Conservation (phyloP, 106 monocot genomes). For the Dendrobium chrysotoxum region DNA sequence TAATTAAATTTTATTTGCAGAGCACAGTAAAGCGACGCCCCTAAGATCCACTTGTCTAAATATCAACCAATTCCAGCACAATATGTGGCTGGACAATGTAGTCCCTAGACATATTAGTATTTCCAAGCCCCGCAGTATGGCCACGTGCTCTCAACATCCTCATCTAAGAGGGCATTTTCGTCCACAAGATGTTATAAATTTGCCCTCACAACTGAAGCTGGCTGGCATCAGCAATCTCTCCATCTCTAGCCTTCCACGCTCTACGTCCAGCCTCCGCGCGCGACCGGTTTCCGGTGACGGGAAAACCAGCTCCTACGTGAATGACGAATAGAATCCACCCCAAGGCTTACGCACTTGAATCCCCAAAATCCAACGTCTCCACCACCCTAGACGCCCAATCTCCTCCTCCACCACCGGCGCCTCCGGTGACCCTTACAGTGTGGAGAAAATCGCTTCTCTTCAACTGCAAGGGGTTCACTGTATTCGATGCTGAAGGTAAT, state of each 20-base stretch:
- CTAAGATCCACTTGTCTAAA: too few relatives aligned
- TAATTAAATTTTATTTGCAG: too few relatives aligned
- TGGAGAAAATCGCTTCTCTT: constrained; percentile 24
- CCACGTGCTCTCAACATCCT: too few relatives aligned
- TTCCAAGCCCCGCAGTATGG: too few relatives aligned
- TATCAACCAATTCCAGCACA: too few relatives aligned
- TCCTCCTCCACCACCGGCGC: background rate
- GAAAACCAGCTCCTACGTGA: background rate
- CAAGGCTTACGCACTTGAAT: background rate
- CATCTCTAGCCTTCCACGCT: background rate
- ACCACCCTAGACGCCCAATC: too few relatives aligned
- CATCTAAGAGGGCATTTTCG: background rate
- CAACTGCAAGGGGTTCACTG: constrained; percentile 21
- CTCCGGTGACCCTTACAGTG: constrained; percentile 10
- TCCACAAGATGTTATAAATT: background rate
- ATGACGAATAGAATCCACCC: constrained; percentile 9
- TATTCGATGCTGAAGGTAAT: constrained; percentile 10
- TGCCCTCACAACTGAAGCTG: background rate
- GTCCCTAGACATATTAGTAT: too few relatives aligned
- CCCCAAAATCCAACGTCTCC: background rate
- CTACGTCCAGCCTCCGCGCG: background rate
- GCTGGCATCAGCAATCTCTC: background rate
- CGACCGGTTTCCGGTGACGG: too few relatives aligned
- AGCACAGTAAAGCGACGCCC: too few relatives aligned
- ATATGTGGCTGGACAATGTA: too few relatives aligned